Percentiles rank a stretch among this genome's conserved stretches.
Evolutionary conservation across 768 basidiomycete species (phyloP).

Genomic region (Leucosporidium scottii): DNA sequence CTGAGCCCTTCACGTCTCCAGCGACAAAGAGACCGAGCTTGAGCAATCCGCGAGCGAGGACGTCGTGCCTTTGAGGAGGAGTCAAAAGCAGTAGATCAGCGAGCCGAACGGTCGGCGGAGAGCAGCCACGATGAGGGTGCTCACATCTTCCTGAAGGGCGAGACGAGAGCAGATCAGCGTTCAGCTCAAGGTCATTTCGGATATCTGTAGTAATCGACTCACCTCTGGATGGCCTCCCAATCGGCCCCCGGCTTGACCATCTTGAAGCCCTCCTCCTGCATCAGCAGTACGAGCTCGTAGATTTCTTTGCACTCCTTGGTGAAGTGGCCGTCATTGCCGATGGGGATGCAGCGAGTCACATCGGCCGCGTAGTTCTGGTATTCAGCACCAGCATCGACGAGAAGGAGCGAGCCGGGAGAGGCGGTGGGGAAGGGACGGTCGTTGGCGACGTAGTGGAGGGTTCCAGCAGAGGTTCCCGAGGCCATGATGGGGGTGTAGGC

Average conservation of each 20-base stretch:
- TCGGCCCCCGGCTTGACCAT: constrained; percentile 68
- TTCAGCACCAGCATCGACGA: constrained; percentile 81
- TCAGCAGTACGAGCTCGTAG: constrained; percentile 76
- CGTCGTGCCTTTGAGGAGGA: constrained; percentile 50
- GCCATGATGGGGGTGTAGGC: constrained; percentile 92
- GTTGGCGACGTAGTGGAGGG: constrained; percentile 91
- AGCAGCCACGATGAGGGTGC: no score
- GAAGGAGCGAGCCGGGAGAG: constrained; percentile 25
- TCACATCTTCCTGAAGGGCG: no score
- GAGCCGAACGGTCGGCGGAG: no score
- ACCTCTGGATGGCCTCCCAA: constrained; percentile 82
- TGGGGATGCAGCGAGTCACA: constrained; percentile 50
- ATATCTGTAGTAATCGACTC: not conserved
- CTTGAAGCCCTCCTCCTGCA: constrained; percentile 74
- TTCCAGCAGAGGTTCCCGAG: constrained; percentile 74
- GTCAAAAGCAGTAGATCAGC: no score
- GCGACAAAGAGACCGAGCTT: constrained; percentile 74
- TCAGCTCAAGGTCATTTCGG: not conserved
- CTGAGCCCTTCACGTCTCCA: constrained; percentile 53
- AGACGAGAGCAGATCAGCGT: not conserved
- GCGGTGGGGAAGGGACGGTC: constrained; percentile 28
- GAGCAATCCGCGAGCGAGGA: constrained; percentile 74
- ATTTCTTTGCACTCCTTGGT: constrained; percentile 71
- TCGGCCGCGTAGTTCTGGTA: constrained; percentile 64
- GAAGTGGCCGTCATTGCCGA: constrained; percentile 91